Base-by-base conservation (phyloP, 75 land plant species). In the Isoetes taiwanensis region DNA sequence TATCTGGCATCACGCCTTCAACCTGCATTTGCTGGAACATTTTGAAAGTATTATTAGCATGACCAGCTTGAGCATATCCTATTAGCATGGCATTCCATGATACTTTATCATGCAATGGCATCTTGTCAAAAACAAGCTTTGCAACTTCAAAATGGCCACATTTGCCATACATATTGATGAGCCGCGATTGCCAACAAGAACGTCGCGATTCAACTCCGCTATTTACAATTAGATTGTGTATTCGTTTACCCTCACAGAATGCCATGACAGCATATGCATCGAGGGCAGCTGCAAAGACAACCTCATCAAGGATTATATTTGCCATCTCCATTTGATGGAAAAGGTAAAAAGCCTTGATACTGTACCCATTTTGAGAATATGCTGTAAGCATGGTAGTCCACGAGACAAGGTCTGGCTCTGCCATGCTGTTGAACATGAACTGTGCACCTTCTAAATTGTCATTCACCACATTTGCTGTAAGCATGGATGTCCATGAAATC, bases 1-100 rank as follows among this genome's bases (percentile, higher is more conserved):
- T 50, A 34, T 76, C 74, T n/a, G 78, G 74, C 31, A 27, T 50
- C 32, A 66, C 26, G 28, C 63, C 62, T 0, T 27, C 56, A 16
- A 19, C 17, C 50, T 66, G 57, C 73, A 76, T 66, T 38, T 57
- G 25, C 19, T 52, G 14, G 39, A 70, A 76, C 10, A 76, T 2
- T 14, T 11, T 11, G 21, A 65, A 0, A n/a, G 63, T 62, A 6
- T 66, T 38, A 9, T 12, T 35, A 30, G 41, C 40, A 59, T 39
- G 38, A 5, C 74, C 73, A 39, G 65, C 43, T 4, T 56, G n/a
- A 23, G 68, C 28, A 43, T 61, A 65, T 12, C 61, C 61, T 20
- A 64, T 50, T 6, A 74, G 54, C 62, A 74, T 74, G 0, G 64
- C 40, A 32, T 64, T 69, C 64, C 77, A 75, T 1, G 65, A 4